These are phyloP conservation scores for Rubia peregrina DNA, from an alignment of 305 asterid genomes.

Conservation along the genomic window DNA sequence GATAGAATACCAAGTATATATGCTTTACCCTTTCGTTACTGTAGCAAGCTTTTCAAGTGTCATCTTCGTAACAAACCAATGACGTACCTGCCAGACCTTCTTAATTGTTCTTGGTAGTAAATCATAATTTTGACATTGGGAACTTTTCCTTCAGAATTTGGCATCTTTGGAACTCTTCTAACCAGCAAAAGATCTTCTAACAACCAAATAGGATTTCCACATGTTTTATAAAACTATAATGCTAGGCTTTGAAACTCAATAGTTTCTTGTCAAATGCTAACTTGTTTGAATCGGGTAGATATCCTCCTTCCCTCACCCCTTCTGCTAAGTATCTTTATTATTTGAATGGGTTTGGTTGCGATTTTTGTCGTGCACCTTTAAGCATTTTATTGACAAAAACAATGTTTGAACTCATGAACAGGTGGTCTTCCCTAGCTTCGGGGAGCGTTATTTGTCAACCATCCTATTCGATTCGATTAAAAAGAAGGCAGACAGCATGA, in stretches of 20 bases:
- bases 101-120: neutral
- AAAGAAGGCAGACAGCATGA: slow-evolving; percentile 43
- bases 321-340: neutral
- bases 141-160: neutral
- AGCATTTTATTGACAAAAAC: neutral
- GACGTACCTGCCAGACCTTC: neutral
- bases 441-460: slow-evolving; percentile 45
- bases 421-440: slow-evolving; percentile 47
- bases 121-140: neutral
- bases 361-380: neutral
- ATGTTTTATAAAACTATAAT: neutral
- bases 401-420: slow-evolving; percentile 10
- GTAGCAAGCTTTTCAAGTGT: neutral
- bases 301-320: neutral
- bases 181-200: neutral
- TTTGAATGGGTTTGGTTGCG: too few relatives aligned
- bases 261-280: neutral
- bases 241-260: neutral
- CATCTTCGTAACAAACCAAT: neutral
- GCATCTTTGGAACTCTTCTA: neutral
- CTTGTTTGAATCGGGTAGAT: neutral
- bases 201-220: neutral
- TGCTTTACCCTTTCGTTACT: neutral
- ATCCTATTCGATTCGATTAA: slow-evolving; percentile 42
- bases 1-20: neutral